Conservation (phyloP, 1,139 yeast species). For the Kodamaea ohmeri region DNA sequence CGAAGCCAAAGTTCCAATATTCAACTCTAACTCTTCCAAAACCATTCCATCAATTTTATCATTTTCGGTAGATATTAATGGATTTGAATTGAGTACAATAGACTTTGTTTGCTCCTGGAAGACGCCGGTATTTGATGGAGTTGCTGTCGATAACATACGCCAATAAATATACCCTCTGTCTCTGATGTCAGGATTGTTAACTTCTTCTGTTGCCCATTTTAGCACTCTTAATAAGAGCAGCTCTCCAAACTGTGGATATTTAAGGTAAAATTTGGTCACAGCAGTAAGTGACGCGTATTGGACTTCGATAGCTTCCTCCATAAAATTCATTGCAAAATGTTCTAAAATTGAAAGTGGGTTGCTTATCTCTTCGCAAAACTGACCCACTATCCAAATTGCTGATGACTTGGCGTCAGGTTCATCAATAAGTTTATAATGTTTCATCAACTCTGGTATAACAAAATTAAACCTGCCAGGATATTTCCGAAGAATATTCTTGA, state of each 20-base stretch:
- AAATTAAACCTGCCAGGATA: constrained; percentile 55
- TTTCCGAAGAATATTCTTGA: constrained; percentile 72
- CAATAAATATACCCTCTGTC: constrained; percentile 86
- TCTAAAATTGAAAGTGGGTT: constrained; percentile 47
- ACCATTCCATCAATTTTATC: constrained; percentile 69
- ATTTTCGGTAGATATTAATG: constrained; percentile 63
- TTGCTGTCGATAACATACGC: constrained; percentile 63
- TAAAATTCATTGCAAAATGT: constrained; percentile 46
- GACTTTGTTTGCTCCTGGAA: constrained; percentile 48
- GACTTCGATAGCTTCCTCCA: constrained; percentile 67
- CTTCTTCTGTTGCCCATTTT: constrained; percentile 72
- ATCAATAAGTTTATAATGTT: constrained; percentile 49
- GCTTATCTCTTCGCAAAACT: constrained; percentile 54
- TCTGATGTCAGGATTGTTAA: constrained; percentile 75
- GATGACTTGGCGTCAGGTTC: constrained; percentile 82
- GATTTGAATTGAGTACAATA: constrained; percentile 59
- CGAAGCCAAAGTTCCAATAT: constrained; percentile 79
- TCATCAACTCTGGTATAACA: constrained; percentile 41
- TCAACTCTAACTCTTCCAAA: constrained; percentile 77
- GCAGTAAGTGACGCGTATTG: constrained; percentile 76
- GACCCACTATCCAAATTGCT: constrained; percentile 82
- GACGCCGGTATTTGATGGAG: constrained; percentile 22
- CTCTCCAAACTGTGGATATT: constrained; percentile 56
- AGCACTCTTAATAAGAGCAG: constrained; percentile 56
- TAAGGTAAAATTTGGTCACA: constrained; percentile 63